Conservation (phyloP, 768 basidiomycete genomes). For the Wakefieldia striispora region DNA sequence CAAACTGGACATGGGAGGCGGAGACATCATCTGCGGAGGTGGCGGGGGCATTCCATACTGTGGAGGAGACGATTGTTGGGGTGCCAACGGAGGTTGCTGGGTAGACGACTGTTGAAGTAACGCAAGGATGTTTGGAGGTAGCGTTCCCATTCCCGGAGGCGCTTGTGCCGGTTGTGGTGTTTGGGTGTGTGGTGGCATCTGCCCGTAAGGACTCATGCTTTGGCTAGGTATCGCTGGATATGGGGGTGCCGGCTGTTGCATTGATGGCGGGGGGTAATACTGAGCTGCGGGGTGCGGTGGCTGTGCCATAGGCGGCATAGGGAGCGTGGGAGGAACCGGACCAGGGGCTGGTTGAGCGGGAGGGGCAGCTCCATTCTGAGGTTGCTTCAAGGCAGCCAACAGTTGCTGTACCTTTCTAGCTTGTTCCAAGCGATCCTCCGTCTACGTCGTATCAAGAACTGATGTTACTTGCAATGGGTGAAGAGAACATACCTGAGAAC, state of each 20-base stretch:
- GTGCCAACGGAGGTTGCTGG: constrained; percentile 32
- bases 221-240: constrained; percentile 23
- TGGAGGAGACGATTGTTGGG: constrained; percentile 28
- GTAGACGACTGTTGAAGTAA: constrained; percentile 54
- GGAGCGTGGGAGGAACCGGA: constrained; percentile 31
- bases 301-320: constrained; percentile 36
- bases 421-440: constrained; percentile 83
- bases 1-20: constrained; percentile 40
- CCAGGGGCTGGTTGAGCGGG: constrained; percentile 32
- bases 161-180: constrained; percentile 34
- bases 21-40: constrained; percentile 44
- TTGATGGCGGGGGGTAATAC: constrained; percentile 45
- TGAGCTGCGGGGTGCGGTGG: constrained; percentile 28
- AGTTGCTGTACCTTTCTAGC: constrained; percentile 84
- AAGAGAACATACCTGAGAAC: constrained; percentile 31
- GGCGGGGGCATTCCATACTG: constrained; percentile 40
- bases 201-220: constrained; percentile 26
- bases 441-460: constrained; percentile 5
- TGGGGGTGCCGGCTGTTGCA: constrained; percentile 25
- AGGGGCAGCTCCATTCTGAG: constrained; percentile 37
- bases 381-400: constrained; percentile 77
- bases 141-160: constrained; percentile 33
- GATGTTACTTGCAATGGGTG: not conserved
- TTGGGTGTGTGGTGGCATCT: constrained; percentile 28
- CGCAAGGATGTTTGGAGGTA: constrained; percentile 72